Conservation (phyloP, 257 asterid species). For the Anisodus tanguticus region DNA sequence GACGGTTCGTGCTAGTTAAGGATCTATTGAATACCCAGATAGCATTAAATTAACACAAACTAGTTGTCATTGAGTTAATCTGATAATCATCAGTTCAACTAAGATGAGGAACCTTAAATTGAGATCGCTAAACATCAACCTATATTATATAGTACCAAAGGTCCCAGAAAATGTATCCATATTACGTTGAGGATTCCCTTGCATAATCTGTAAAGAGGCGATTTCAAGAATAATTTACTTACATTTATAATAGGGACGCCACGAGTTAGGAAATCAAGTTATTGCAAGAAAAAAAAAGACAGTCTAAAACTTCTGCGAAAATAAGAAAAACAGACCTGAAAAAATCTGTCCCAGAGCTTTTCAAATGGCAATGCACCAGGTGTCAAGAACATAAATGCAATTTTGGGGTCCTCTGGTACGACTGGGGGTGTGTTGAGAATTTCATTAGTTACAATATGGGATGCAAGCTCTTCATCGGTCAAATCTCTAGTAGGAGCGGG, state of each 20-base stretch:
- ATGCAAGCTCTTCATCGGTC: slow-evolving; percentile 82
- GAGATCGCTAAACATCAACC: background rate
- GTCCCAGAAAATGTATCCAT: background rate
- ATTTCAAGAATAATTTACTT: background rate
- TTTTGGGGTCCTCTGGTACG: slow-evolving; percentile 60
- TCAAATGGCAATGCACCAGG: slow-evolving; percentile 98
- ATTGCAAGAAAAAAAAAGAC: background rate
- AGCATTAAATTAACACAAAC: background rate
- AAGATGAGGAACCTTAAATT: background rate
- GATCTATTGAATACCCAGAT: slow-evolving; percentile 8
- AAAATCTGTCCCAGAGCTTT: slow-evolving; percentile 95
- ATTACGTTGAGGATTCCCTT: background rate
- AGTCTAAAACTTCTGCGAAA: background rate
- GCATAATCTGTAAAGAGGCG: background rate
- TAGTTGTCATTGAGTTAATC: background rate
- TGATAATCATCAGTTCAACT: slow-evolving; percentile 8
- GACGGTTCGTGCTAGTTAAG: background rate
- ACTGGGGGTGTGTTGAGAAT: slow-evolving; percentile 64
- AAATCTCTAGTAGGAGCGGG: slow-evolving; percentile 78
- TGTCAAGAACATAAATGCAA: slow-evolving; percentile 92
- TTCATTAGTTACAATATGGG: slow-evolving; percentile 88
- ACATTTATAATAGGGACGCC: background rate
- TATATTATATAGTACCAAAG: background rate
- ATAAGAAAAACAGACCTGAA: slow-evolving; percentile 63
- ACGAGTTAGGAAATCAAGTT: background rate